phyloP scores from a whole-genome alignment of 345 rosid species.

The Syzygium aromaticum region DNA sequence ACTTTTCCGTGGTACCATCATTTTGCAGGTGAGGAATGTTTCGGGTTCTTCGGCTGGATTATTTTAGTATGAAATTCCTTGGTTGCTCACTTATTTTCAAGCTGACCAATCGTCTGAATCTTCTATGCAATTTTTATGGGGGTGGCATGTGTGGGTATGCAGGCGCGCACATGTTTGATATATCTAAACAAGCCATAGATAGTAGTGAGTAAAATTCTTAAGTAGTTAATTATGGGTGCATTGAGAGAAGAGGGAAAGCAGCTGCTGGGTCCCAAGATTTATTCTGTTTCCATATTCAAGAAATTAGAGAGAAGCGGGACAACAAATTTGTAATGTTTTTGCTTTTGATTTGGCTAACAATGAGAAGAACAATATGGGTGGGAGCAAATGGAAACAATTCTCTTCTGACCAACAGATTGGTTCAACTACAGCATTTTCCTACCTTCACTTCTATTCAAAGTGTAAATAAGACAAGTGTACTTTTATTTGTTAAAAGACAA shows the following conservation, averaged over 20 bases:
- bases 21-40: conserved; percentile 55
- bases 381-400: background rate
- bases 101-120: background rate
- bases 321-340: background rate
- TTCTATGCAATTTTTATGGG: background rate
- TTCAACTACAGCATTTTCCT: background rate
- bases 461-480: background rate
- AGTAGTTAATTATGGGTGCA: background rate
- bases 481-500: background rate
- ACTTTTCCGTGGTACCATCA: conserved; percentile 77
- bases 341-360: background rate
- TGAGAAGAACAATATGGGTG: background rate
- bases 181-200: background rate
- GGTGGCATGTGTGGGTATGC: background rate
- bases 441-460: background rate
- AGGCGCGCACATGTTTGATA: background rate
- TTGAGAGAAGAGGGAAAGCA: background rate
- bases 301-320: background rate
- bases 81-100: background rate
- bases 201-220: background rate
- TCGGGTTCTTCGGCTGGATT: background rate
- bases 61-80: background rate
- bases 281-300: background rate
- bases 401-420: background rate
- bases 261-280: background rate